Conservation (phyloP, 73 alveolate species). For the Stentor roeselii region DNA sequence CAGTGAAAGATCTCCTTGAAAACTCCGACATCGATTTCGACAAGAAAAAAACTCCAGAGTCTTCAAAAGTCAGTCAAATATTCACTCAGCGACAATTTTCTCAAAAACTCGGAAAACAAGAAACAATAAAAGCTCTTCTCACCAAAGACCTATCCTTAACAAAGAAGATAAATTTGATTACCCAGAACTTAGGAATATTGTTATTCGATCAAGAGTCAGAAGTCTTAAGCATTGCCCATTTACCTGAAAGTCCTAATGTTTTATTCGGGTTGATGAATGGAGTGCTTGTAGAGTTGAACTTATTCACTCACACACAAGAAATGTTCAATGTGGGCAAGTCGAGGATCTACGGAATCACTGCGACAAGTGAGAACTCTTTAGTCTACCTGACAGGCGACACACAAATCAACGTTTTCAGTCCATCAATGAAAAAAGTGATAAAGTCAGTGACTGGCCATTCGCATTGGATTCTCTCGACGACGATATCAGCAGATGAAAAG, state of each 20-base stretch:
- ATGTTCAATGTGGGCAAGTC: background rate
- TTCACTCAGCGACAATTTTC: background rate
- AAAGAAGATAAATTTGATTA: too few species aligned
- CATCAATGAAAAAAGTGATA: background rate
- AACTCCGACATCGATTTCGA: background rate
- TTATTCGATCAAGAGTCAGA: background rate
- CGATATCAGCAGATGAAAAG: background rate
- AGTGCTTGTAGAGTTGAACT: background rate
- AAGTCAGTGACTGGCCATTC: background rate
- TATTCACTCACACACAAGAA: background rate
- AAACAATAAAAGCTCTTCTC: background rate
- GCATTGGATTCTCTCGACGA: background rate
- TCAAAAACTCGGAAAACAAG: background rate
- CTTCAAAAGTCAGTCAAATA: background rate
- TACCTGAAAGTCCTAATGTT: background rate
- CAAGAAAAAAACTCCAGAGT: background rate
- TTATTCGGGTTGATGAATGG: background rate
- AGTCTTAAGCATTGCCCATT: background rate
- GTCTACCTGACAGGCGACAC: background rate
- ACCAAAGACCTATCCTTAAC: background rate
- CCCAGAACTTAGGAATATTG: background rate
- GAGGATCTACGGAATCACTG: background rate
- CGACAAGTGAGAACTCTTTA: background rate
- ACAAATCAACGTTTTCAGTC: background rate
- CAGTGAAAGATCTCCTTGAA: background rate